phyloP scores from a whole-genome alignment of 148 eudicot species.

The Mesembryanthemum crystallinum region DNA sequence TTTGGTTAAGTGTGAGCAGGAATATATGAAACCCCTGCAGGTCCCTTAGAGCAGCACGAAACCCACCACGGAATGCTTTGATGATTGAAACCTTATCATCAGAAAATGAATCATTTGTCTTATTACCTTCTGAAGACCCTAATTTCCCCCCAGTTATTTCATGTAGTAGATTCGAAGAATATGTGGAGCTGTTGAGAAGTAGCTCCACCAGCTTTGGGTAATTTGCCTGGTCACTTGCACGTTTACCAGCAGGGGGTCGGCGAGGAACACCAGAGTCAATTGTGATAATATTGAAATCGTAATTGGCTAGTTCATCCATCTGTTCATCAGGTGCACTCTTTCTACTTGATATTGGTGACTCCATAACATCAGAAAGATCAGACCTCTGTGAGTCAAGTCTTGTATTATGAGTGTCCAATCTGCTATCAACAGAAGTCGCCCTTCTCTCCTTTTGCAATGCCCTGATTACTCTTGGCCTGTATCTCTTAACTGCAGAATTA shows the following conservation, averaged over 20 bases:
- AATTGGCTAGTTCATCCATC: slow-evolving; percentile 32
- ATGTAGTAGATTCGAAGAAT: slow-evolving; percentile 65
- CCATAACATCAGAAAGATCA: slow-evolving; percentile 51
- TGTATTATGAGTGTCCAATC: slow-evolving; percentile 46
- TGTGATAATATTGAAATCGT: slow-evolving; percentile 70
- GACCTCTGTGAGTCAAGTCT: slow-evolving; percentile 49
- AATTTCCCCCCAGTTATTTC: slow-evolving; percentile 85
- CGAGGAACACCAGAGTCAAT: slow-evolving; percentile 99
- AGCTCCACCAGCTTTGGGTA: slow-evolving; percentile 95
- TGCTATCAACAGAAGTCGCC: slow-evolving; percentile 67
- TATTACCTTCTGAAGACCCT: slow-evolving; percentile 53
- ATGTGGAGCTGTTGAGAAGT: slow-evolving; percentile 75
- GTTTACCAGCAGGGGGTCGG: slow-evolving; percentile 93
- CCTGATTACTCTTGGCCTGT: slow-evolving; percentile 57
- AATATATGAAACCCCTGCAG: slow-evolving; percentile 98
- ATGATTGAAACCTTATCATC: slow-evolving; percentile 57
- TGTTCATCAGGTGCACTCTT: slow-evolving; percentile 41
- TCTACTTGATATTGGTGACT: slow-evolving; percentile 54
- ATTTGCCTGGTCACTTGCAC: slow-evolving; percentile 75
- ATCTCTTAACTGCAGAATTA: slow-evolving; percentile 70
- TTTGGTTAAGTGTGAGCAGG: slow-evolving; percentile 88
- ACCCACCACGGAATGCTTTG: slow-evolving; percentile 75
- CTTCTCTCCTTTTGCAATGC: slow-evolving; percentile 75
- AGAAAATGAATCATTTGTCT: slow-evolving; percentile 23
- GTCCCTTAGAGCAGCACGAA: slow-evolving; percentile 83